Percentiles rank a stretch among this genome's conserved stretches.
phyloP scores from a whole-genome alignment of 1,139 yeast species.

The Candida sojae region DNA sequence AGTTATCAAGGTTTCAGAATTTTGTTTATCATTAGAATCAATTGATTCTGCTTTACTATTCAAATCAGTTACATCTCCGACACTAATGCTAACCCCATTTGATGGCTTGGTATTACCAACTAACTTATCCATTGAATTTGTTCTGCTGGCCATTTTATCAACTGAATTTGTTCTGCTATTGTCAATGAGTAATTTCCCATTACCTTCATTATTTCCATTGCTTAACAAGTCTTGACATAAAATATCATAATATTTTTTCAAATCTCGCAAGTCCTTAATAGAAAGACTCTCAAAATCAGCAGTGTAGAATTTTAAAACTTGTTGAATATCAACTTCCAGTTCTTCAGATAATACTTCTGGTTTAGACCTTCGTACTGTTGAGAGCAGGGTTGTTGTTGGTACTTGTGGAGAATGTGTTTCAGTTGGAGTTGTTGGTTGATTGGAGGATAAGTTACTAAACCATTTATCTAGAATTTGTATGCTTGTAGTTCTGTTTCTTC shows the following conservation, averaged over 20 bases:
- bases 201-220: slow-evolving; percentile 7
- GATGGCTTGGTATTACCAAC: not conserved
- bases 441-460: slow-evolving; percentile 34
- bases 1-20: slow-evolving; percentile 4
- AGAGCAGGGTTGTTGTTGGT: slow-evolving; percentile 1
- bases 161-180: slow-evolving; percentile 9
- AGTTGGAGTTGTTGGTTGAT: slow-evolving; percentile 5
- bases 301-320: slow-evolving; percentile 34
- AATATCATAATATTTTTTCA: slow-evolving; percentile 41
- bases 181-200: slow-evolving; percentile 9
- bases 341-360: slow-evolving; percentile 16
- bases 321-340: slow-evolving; percentile 16
- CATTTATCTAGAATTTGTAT: slow-evolving; percentile 48
- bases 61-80: slow-evolving; percentile 8
- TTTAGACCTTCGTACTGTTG: slow-evolving; percentile 2
- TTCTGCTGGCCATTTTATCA: slow-evolving; percentile 9
- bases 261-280: slow-evolving; percentile 33
- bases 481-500: slow-evolving; percentile 39
- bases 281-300: slow-evolving; percentile 40
- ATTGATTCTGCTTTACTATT: slow-evolving; percentile 14
- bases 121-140: slow-evolving; percentile 11
- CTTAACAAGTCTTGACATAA: slow-evolving; percentile 24
- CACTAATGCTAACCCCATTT: too few species aligned
- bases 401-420: not conserved
- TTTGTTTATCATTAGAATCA: slow-evolving; percentile 11